Evolutionary conservation across 2,329 filamentous ascomycete species (phyloP).

Genomic region (Cadophora gregata): DNA sequence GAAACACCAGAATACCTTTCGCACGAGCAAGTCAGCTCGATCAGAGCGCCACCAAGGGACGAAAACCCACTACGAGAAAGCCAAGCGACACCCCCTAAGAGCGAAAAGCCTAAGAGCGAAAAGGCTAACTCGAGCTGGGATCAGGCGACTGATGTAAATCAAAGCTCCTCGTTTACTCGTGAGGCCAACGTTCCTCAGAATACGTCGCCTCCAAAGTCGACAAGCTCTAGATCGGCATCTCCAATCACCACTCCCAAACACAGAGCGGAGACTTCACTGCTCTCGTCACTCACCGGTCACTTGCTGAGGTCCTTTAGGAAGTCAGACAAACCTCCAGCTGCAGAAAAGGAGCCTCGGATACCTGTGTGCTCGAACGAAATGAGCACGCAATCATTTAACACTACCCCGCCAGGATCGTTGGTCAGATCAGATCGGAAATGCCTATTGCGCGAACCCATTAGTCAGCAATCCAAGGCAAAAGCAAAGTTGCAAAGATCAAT

Average conservation of each 20-base stretch:
- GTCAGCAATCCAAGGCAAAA: not conserved
- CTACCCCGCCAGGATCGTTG: conserved; percentile 29
- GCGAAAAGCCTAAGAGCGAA: too few species aligned
- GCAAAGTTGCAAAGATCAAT: not conserved
- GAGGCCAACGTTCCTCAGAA: not conserved
- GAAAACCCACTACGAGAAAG: not conserved
- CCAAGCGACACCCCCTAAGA: conserved; percentile 17
- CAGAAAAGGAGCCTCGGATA: not conserved
- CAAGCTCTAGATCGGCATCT: conserved; percentile 8
- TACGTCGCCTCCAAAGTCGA: conserved; percentile 11
- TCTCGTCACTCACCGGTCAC: not conserved
- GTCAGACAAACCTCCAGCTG: not conserved
- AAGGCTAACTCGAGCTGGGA: conserved; percentile 10
- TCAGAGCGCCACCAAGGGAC: not conserved
- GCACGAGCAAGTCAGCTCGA: not conserved
- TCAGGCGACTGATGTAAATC: not conserved
- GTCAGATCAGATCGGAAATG: not conserved
- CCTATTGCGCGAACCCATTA: not conserved
- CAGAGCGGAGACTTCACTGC: too few species aligned
- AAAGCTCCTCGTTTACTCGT: not conserved
- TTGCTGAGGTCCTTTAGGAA: not conserved
- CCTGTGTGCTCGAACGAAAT: conserved; percentile 24
- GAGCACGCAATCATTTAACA: conserved; percentile 37
- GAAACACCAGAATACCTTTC: not conserved
- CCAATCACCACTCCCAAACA: not conserved